Evolutionary conservation across 2,329 filamentous ascomycete species (phyloP), one percentile per base, ranked within the genome.

Genomic region (Aspergillus fischeri): DNA sequence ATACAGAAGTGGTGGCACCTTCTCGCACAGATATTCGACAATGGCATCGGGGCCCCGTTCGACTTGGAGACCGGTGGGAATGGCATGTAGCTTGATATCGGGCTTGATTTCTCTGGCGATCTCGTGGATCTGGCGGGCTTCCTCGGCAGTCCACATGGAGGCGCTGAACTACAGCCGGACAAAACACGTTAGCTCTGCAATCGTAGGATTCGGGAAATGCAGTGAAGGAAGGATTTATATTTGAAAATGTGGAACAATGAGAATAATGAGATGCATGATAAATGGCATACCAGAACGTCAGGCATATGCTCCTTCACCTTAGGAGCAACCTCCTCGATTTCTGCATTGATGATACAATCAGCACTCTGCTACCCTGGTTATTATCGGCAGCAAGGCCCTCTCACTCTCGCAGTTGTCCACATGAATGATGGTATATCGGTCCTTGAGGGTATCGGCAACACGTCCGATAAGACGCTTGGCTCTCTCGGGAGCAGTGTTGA

Each of bases 401-500:
- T 63, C 71, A 87, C 85, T 82, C 45, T 83, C 80, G 65, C 80
- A 83, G 68, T 90, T 89, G 38, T 77, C 84, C 25, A 82, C 78
- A 67, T 89, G 79, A 41, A 81, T 75, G 62, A 90, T 88, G 1
- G 78, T 83, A 70, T 88, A 89, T 42, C 74, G 75, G 55, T 87
- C 85, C 68, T 85, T 86, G 32, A 90, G 72, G 11, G 79, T 80
- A 55, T 87, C 83, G 10, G 82, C 78, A 41, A 90, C 72, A 0
- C 83, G 79, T 10, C 86, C 86, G 64, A 88, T 82, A 35, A 90
- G 72, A 7, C 77, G 73, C 73, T 84, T 83, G 35, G 86, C 87
- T 55, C 86, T 78, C 60, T 87, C 86, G 0, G 86, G 86, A 1
- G 82, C 84, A 1, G 82, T 88, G 74, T 89, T 89, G 62, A 89